Evolutionary conservation across 2,329 filamentous ascomycete species (phyloP), one percentile per base, ranked within the genome.

Genomic region (Colletotrichum sp.): DNA sequence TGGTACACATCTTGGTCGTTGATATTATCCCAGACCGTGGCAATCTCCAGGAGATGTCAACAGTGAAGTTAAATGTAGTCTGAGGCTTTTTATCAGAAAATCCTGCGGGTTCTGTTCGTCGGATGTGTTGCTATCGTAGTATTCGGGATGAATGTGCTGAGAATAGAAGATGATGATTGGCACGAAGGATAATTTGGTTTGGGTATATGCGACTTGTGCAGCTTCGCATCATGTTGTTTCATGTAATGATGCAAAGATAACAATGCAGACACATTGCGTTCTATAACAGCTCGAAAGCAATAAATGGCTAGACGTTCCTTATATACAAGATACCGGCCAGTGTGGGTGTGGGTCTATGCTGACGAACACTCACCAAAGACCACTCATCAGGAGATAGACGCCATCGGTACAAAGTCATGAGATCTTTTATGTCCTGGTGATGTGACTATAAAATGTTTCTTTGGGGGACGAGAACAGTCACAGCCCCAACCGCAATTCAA

Each of bases 401-500:
- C 1, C 3, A 47, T 47, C n/a, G n/a, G n/a, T n/a, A n/a, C n/a
- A n/a, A n/a, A n/a, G n/a, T n/a, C n/a, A n/a, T n/a, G n/a, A n/a
- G n/a, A n/a, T n/a, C 0, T n/a, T 47, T 6, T 1, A 9, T 21
- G 9, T n/a, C 9, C 5, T 12, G 21, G 9, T n/a, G 16, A 3
- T 11, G 16, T 43, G 36, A n/a, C 18, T 47, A 12, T 47, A n/a
- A 47, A 47, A 3, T 21, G 38, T 7, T 2, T 11, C 7, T 47
- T 47, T 47, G 9, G 18, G 5, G 12, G 18, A n/a, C 9, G 18
- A n/a, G 11, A 8, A 1, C 38, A 5, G 16, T 47, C 38, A n/a
- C 38, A 47, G 38, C n/a, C 0, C 7, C 0, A 13, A 16, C n/a
- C 11, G n/a, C 43, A 21, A 21, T 47, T 0, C 11, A 11, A 7